Evolutionary conservation across 2,329 filamentous ascomycete species (phyloP), one percentile per base, ranked within the genome.

Genomic region (Phaeoacremonium minimum): DNA sequence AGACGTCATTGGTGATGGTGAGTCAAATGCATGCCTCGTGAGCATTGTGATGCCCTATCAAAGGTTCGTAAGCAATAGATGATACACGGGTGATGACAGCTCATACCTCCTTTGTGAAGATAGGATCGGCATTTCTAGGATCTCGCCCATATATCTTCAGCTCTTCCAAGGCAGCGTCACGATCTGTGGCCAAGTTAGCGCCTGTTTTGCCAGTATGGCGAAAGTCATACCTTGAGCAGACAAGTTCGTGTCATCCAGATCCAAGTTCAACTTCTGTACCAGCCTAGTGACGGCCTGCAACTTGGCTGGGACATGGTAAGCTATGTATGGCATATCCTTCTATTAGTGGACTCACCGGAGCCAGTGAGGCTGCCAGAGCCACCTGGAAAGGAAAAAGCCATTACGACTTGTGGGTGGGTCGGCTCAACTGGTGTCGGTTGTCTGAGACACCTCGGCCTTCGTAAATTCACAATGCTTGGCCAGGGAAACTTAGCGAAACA

Each of bases 81-180:
- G 44, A 28, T 33, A 52, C 31, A 52, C 40, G 35, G 31, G 35
- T 38, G 28, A 15, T 41, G 20, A 28, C 19, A 18, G 18, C 32
- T 13, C 14, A 8, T 70, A 85, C 88, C 61, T 83, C 69, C 58
- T 77, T 75, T n/a, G 85, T 84, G 61, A 93, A 96, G 40, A 97
- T 91, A 2, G 87, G 84, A 40, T 84, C 84, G 18, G 89, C 81
- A 60, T 87, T 72, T 18, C 66, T 67, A 7, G 83, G 77, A 49
- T 84, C 80, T 42, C 89, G 80, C 6, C 89, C 85, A 51, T 86
- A 77, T 19, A 90, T 68, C 60, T 95, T 95, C 33, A 96, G 69
- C 48, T 88, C 66, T 46, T 83, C 78, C 4, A 85, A 59, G 11
- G 69, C 67, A 8, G 70, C 61, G 48, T 79, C 75, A 43, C 80